Base-by-base conservation (phyloP, 441 rosid species). In the Populus hybrid region DNA sequence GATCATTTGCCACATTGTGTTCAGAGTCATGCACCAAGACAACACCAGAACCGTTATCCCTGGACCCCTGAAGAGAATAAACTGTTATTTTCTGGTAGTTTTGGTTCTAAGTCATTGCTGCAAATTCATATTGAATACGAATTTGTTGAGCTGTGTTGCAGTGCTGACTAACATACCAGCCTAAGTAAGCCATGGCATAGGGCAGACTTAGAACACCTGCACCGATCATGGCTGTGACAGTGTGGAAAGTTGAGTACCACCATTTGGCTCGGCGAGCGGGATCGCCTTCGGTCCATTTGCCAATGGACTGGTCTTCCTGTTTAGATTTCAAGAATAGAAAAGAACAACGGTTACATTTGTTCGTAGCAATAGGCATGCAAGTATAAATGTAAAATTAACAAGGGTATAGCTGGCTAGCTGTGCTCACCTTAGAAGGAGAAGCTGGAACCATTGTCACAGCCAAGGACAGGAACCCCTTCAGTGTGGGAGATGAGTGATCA, bases 1-100 rank as follows among this genome's bases (percentile, higher is more conserved):
- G 73, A 91, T 91, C 95, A 95, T 92, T 86, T 93, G 96, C 98
- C 97, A 93, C 94, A 92, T 92, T 11, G 94, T 93, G 88, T 93
- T 92, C 77, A 92, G 77, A 21, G 98, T 95, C 83, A 92, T 83
- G 89, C 88, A 89, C 99, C 99, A 93, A 12, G 97, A 91, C 74
- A 93, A 23, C 64, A 72, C 86, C 75, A 94, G 57, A 69, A 88
- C 86, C 86, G 87, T 70, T 40, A 78, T 89, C 79, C 98, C 97
- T 77, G 98, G 97, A 70, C 93, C 98, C 98, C 98, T 94, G 88
- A 23, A 8, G 16, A 67, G 72, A 78, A 63, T 28, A 18, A 32
- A 38, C 10, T 40, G 32, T 16, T 6, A 24, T 67, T 23, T 18
- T 3, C 24, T 35, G 3, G 32, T 9, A 16, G 6, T 34, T 18